Conservation (phyloP, 139 green algal species). For the Bryopsis sp. region DNA sequence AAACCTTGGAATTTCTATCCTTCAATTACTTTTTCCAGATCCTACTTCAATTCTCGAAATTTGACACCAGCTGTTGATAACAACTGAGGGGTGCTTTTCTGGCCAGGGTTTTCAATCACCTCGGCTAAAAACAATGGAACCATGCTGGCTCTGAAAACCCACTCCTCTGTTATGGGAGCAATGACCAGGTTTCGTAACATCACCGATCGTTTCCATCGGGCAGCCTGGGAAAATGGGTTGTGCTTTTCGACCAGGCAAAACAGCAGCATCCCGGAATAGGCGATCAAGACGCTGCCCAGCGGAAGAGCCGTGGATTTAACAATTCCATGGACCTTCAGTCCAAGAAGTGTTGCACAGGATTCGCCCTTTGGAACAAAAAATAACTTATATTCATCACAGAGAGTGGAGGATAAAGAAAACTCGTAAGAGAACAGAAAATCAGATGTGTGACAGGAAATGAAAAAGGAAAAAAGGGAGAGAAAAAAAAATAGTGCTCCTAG, state of each 20-base stretch:
- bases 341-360: not conserved
- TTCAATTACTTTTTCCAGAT: not conserved
- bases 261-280: not conserved
- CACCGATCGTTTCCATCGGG: not conserved
- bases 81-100: not conserved
- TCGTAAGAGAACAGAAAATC: not conserved
- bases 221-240: not conserved
- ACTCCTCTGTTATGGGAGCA: not conserved
- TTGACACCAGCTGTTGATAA: not conserved
- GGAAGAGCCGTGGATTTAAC: not conserved
- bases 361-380: not conserved
- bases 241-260: not conserved
- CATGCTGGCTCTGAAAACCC: not conserved
- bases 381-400: no score
- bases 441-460: not conserved
- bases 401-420: no score
- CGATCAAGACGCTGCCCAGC: not conserved
- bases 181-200: not conserved
- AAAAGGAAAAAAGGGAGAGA: not conserved
- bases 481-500: not conserved
- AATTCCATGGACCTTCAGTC: not conserved
- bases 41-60: not conserved
- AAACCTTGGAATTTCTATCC: not conserved
- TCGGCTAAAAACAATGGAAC: not conserved
- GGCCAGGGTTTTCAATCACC: not conserved